phyloP scores from a whole-genome alignment of 2,329 filamentous ascomycete genomes.

The Aspergillus caelatus region DNA sequence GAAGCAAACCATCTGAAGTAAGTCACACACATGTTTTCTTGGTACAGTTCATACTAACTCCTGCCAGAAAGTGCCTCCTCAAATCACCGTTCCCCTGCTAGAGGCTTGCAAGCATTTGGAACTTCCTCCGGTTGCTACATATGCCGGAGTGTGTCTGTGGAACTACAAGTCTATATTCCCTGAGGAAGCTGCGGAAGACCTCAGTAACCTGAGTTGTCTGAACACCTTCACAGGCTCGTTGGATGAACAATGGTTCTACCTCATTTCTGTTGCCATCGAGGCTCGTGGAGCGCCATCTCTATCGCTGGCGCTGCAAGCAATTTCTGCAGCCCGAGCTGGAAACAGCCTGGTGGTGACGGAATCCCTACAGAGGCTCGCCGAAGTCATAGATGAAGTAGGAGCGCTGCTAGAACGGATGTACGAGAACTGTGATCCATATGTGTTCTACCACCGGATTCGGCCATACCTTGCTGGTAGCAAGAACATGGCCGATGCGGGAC shows the following conservation, averaged over 20 bases:
- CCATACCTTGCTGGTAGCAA: slow-evolving; percentile 95
- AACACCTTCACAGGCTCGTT: slow-evolving; percentile 90
- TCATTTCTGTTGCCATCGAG: slow-evolving; percentile 94
- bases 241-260: slow-evolving; percentile 98
- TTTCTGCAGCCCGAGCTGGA: slow-evolving; percentile 72
- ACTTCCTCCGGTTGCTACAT: slow-evolving; percentile 89
- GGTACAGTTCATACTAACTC: slow-evolving; percentile 4
- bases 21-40: slow-evolving; percentile 8
- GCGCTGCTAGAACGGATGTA: slow-evolving; percentile 84
- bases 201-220: slow-evolving; percentile 86
- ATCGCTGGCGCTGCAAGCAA: slow-evolving; percentile 84
- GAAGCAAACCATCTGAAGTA: slow-evolving; percentile 72
- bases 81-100: slow-evolving; percentile 81
- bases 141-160: slow-evolving; percentile 89
- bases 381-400: slow-evolving; percentile 83
- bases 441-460: slow-evolving; percentile 96
- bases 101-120: slow-evolving; percentile 77
- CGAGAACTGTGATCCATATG: slow-evolving; percentile 88
- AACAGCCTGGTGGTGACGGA: slow-evolving; percentile 73
- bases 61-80: slow-evolving; percentile 67
- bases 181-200: slow-evolving; percentile 76
- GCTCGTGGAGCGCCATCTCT: slow-evolving; percentile 85
- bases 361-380: slow-evolving; percentile 79
- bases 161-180: slow-evolving; percentile 93
- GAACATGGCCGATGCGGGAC: slow-evolving; percentile 93